A percentile compares a stretch with the other conserved stretches of the same genome.
These are phyloP conservation scores for Cornus kousa DNA, from an alignment of 148 eudicot genomes.

Conservation along the genomic window DNA sequence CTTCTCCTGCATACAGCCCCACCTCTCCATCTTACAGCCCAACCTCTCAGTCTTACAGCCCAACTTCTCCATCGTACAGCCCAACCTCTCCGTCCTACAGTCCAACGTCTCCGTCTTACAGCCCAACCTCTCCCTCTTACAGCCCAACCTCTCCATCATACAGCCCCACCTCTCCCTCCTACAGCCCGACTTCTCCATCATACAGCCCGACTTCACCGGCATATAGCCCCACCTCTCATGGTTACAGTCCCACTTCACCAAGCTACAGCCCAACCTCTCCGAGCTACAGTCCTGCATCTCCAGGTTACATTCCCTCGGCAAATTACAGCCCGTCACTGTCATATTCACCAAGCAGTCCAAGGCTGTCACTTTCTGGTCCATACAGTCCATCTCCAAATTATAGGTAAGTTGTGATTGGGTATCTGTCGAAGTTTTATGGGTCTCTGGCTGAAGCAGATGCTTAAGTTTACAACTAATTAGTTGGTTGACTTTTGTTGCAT, in stretches of 20 bases:
- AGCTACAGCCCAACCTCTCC: not conserved
- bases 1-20: conserved; percentile 45
- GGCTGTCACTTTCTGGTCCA: conserved; percentile 45
- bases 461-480: not conserved
- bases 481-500: not conserved
- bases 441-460: not conserved
- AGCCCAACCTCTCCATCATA: not conserved
- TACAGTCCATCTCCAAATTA: conserved; percentile 55
- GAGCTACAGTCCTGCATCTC: not conserved
- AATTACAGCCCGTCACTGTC: conserved; percentile 51
- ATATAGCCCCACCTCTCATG: not conserved
- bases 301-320: conserved; percentile 14
- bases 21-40: conserved; percentile 50
- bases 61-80: conserved; percentile 44
- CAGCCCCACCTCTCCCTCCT: not conserved
- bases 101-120: conserved; percentile 36
- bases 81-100: conserved; percentile 43
- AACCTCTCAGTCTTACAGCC: conserved; percentile 46
- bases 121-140: not conserved
- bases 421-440: not conserved
- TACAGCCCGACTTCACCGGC: not conserved
- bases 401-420: conserved; percentile 26
- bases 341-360: conserved; percentile 56
- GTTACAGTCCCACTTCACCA: not conserved
- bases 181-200: not conserved